These are phyloP conservation scores for Ramularia endophylla DNA, from an alignment of 2,329 filamentous ascomycete species.

Conservation along the genomic window DNA sequence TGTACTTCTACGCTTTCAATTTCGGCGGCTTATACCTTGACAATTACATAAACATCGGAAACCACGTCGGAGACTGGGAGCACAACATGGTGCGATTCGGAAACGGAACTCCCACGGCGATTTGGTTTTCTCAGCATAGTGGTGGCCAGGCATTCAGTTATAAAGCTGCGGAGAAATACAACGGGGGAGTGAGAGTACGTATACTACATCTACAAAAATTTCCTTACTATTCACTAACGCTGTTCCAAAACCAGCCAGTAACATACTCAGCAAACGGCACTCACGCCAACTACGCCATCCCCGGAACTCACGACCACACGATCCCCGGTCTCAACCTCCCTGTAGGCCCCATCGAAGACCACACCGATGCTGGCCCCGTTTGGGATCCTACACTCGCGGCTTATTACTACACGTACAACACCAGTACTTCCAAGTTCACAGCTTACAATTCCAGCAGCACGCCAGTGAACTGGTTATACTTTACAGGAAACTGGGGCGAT, in stretches of 20 bases:
- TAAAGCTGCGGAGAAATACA: conserved; percentile 45
- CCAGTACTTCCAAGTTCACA: conserved; percentile 36
- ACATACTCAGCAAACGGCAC: conserved; percentile 55
- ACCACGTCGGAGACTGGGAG: conserved; percentile 59
- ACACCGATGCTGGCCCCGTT: conserved; percentile 48
- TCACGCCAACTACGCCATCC: conserved; percentile 59
- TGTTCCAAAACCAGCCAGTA: too few species aligned
- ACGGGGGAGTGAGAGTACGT: conserved; percentile 36
- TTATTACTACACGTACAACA: conserved; percentile 52
- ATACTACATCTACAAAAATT: too few species aligned
- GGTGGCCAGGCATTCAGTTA: conserved; percentile 60
- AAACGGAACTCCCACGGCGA: conserved; percentile 47
- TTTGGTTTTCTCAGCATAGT: conserved; percentile 61
- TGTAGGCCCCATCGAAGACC: conserved; percentile 47
- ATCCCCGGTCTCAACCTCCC: conserved; percentile 57
- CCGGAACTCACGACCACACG: conserved; percentile 56
- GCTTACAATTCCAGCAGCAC: conserved; percentile 35
- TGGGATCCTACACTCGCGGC: conserved; percentile 57
- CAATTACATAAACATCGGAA: conserved; percentile 30
- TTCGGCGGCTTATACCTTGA: conserved; percentile 40
- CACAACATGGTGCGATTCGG: conserved; percentile 62
- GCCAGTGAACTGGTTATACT: conserved; percentile 53
- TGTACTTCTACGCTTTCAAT: conserved; percentile 54
- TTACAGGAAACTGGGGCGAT: conserved; percentile 58
- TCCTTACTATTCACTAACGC: too few species aligned